These are phyloP conservation scores for Beauveria asiatica DNA, from an alignment of 2,329 filamentous ascomycete genomes.

Conservation along the genomic window DNA sequence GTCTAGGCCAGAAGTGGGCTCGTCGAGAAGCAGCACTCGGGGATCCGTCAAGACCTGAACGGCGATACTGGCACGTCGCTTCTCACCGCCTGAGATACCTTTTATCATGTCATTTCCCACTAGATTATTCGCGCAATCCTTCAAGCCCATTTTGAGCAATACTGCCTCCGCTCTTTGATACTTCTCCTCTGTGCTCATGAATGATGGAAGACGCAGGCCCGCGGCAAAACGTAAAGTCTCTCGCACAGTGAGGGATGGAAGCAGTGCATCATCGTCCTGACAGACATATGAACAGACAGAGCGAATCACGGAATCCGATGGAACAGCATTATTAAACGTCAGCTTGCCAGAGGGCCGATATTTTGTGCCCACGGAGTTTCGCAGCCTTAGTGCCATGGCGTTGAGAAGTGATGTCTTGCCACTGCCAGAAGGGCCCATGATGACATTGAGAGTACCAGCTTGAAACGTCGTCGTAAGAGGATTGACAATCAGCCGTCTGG, in stretches of 20 bases:
- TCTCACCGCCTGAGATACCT: conserved; percentile 73
- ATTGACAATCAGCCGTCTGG: conserved; percentile 53
- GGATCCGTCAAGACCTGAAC: conserved; percentile 72
- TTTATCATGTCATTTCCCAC: conserved; percentile 66
- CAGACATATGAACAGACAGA: conserved; percentile 70
- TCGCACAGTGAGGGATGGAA: conserved; percentile 66
- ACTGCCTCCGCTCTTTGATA: conserved; percentile 60
- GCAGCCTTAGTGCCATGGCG: conserved; percentile 60
- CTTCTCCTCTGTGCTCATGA: conserved; percentile 63
- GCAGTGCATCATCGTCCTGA: conserved; percentile 67
- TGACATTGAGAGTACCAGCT: conserved; percentile 61
- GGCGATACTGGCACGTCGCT: conserved; percentile 67
- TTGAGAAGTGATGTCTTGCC: conserved; percentile 71
- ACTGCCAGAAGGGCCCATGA: conserved; percentile 72
- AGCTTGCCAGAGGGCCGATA: conserved; percentile 56
- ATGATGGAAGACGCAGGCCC: conserved; percentile 59
- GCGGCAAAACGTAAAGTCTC: conserved; percentile 67
- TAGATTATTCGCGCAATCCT: conserved; percentile 68
- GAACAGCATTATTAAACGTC: conserved; percentile 60
- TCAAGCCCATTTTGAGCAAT: conserved; percentile 65
- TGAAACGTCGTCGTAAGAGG: conserved; percentile 59
- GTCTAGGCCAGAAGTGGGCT: conserved; percentile 68
- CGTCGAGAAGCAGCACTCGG: conserved; percentile 63
- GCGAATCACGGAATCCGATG: conserved; percentile 59
- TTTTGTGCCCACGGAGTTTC: conserved; percentile 50